These are phyloP conservation scores for Scheffersomyces lignosus DNA, from an alignment of 805 yeast genomes.

Conservation along the genomic window DNA sequence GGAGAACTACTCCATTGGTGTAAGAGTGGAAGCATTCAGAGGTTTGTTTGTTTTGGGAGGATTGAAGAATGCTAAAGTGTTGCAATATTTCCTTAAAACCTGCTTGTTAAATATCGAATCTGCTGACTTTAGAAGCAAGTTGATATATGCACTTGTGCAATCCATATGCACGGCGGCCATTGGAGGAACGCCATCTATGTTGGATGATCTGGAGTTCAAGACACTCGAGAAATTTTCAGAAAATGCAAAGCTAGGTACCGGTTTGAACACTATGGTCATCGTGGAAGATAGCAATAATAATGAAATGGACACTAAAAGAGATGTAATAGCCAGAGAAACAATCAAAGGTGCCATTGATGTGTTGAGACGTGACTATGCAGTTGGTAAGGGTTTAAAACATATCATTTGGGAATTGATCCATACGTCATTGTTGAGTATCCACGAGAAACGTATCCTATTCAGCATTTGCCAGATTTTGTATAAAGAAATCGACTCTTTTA, in stretches of 20 bases:
- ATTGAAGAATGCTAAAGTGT: constrained; percentile 58
- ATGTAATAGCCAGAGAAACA: constrained; percentile 62
- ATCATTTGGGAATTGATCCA: constrained; percentile 72
- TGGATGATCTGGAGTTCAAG: constrained; percentile 67
- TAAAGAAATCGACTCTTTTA: constrained; percentile 56
- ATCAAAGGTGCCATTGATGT: constrained; percentile 66
- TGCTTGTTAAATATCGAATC: constrained; percentile 50
- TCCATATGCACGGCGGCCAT: constrained; percentile 68
- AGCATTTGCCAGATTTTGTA: constrained; percentile 67
- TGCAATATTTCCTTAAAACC: constrained; percentile 61
- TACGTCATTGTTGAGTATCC: constrained; percentile 56
- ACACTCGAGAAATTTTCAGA: constrained; percentile 29
- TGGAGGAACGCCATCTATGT: constrained; percentile 54
- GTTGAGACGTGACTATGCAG: constrained; percentile 57
- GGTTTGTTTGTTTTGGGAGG: constrained; percentile 78
- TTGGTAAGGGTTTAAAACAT: constrained; percentile 55
- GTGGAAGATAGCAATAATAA: constrained; percentile 52
- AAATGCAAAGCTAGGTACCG: constrained; percentile 16
- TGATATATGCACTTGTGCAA: constrained; percentile 48
- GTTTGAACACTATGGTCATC: constrained; percentile 46
- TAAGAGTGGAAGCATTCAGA: constrained; percentile 67
- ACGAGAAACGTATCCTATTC: constrained; percentile 61
- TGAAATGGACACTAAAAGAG: constrained; percentile 56
- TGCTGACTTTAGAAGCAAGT: constrained; percentile 50
- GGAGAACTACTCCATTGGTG: constrained; percentile 45